These are phyloP conservation scores for Sungouiozyma ichnusensis DNA, from an alignment of 805 yeast genomes.

Conservation along the genomic window DNA sequence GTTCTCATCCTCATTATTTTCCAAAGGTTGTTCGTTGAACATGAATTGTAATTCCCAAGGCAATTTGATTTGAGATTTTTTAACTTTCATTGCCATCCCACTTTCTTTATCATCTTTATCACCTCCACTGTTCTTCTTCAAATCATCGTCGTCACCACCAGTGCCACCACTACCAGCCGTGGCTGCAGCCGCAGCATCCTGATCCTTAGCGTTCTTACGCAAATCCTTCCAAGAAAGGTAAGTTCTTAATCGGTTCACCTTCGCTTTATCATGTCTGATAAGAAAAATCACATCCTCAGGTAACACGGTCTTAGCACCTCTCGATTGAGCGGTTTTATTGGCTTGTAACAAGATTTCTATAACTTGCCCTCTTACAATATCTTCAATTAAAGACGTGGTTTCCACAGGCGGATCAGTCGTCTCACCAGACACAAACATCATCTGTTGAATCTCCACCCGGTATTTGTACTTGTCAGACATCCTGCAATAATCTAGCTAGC, in stretches of 20 bases:
- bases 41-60: conserved; percentile 95
- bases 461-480: conserved; percentile 53
- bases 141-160: conserved; percentile 30
- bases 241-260: conserved; percentile 82
- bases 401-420: conserved; percentile 88
- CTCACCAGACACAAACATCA: conserved; percentile 98
- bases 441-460: conserved; percentile 88
- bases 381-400: conserved; percentile 88
- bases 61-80: conserved; percentile 67
- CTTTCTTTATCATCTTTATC: conserved; percentile 33
- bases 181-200: conserved; percentile 50
- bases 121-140: conserved; percentile 15
- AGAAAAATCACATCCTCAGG: conserved; percentile 91
- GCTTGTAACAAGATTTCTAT: conserved; percentile 74
- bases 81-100: conserved; percentile 41
- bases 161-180: conserved; percentile 28
- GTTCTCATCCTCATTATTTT: conserved; percentile 52
- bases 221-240: conserved; percentile 96
- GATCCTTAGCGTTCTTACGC: conserved; percentile 67
- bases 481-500: too few relatives aligned
- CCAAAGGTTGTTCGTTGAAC: conserved; percentile 85
- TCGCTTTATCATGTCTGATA: conserved; percentile 87
- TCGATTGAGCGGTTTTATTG: conserved; percentile 58
- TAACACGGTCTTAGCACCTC: conserved; percentile 77
- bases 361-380: conserved; percentile 90